Conservation (phyloP, 257 asterid species). For the Marsdenia floribunda region DNA sequence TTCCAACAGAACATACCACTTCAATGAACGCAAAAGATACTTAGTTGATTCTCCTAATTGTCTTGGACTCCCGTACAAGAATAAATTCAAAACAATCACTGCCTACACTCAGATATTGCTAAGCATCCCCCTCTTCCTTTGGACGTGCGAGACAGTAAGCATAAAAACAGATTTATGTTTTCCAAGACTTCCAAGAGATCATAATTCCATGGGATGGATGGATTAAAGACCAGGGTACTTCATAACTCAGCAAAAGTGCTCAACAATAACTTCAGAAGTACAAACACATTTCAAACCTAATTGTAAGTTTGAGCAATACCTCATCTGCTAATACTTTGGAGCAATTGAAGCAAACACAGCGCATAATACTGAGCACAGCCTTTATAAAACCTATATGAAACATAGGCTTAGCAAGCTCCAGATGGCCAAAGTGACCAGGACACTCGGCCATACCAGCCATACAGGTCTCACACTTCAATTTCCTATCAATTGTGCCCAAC, state of each 20-base stretch:
- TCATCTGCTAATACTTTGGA: slow-evolving; percentile 90
- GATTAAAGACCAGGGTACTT: neutral
- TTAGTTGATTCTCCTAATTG: neutral
- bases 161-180: too few relatives aligned
- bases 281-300: neutral
- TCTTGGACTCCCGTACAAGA: neutral
- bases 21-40: neutral
- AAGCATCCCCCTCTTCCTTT: too few relatives aligned
- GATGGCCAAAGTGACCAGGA: slow-evolving; percentile 97
- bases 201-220: too few relatives aligned
- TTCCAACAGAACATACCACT: neutral
- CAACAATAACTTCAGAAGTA: neutral
- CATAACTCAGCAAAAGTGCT: neutral
- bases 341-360: slow-evolving; percentile 94
- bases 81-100: neutral
- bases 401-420: slow-evolving; percentile 98
- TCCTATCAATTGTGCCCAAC: slow-evolving; percentile 91
- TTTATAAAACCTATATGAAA: slow-evolving; percentile 93
- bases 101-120: neutral
- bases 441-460: slow-evolving; percentile 99
- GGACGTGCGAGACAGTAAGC: too few relatives aligned
- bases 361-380: slow-evolving; percentile 79
- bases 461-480: slow-evolving; percentile 96
- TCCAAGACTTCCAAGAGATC: too few relatives aligned
- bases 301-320: slow-evolving; percentile 33